A percentile compares a stretch with the other conserved stretches of the same genome.
Evolutionary conservation across 2,329 filamentous ascomycete genomes (phyloP).

Genomic region (Pseudogymnoascus sp.): DNA sequence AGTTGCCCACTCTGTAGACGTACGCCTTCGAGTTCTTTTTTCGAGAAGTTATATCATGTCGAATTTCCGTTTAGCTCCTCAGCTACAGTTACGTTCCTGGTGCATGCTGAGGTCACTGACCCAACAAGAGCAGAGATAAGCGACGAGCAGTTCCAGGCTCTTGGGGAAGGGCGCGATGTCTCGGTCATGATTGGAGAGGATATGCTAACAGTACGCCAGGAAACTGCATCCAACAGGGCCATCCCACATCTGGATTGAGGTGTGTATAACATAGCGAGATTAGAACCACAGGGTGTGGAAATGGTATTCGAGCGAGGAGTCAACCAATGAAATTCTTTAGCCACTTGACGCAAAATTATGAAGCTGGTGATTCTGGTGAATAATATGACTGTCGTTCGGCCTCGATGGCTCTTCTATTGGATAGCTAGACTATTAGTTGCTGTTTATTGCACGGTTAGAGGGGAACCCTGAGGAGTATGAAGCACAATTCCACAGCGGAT

Average conservation of each 20-base stretch:
- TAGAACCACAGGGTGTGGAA: not conserved
- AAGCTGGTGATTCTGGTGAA: not conserved
- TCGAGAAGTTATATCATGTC: constrained; percentile 12
- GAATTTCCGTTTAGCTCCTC: not conserved
- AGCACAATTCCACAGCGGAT: not conserved
- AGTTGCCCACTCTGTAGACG: constrained; percentile 17
- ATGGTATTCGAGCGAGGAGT: not conserved
- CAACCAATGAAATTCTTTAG: not conserved
- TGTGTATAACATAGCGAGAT: not conserved
- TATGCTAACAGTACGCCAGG: not conserved
- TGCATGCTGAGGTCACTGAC: not conserved
- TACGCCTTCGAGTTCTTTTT: constrained; percentile 11
- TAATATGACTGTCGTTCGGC: not conserved
- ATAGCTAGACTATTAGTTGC: not conserved
- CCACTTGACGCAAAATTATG: not conserved
- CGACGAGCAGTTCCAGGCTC: not conserved
- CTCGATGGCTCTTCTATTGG: not conserved
- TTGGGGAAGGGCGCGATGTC: not conserved
- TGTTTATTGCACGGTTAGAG: not conserved
- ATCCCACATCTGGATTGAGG: not conserved
- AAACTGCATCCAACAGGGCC: not conserved
- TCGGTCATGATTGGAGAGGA: not conserved
- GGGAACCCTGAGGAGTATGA: not conserved
- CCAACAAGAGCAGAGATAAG: not conserved
- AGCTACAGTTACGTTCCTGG: not conserved